Evolutionary conservation across 192 early-diverging fungal genomes (phyloP), one percentile per base, ranked within the genome.

Genomic region (Allomyces macrogynus): DNA sequence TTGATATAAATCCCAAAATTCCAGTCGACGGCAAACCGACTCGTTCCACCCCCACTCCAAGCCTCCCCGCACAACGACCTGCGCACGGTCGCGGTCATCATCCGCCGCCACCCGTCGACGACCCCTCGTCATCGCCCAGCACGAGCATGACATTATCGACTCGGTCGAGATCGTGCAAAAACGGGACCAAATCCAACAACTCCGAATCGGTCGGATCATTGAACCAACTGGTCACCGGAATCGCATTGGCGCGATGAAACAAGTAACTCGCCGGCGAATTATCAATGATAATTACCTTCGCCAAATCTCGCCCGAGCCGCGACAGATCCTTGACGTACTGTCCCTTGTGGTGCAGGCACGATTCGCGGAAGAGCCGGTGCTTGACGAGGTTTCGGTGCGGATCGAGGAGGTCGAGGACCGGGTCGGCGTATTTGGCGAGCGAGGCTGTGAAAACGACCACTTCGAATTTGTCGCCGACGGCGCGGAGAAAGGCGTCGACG

Each of bases 121-220:
- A 40, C 32, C 32, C 32, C 32, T 40, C 32, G 32, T 40, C 32
- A 40, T 68, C 81, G 66, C 86, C 84, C 71, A 97, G 73, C 24
- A 93, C 87, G 22, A 81, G 76, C 43, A 80, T 85, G 61, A 97
- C 92, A 72, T 98, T 84, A 62, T 92, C 88, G 20, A 93, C 89
- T 23, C 72, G 71, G 26, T 87, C 90, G 67, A 98, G 72, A 66
- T 98, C 93, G 68, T 89, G 89, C 64, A 98, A 74, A 75, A 98
- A 96, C 24, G 90, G 89, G 60, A 95, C 87, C 63, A 98, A 77
- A 72, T 99, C 93, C 66, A 87, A 77, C 67, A 99, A 73, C 77
- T 96, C 95, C 11, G 90, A 90, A 71, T 96, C 95, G 69, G 92
- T 89, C n/a, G 88, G 88, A 71, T 99, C 93, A 74, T 94, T 90